Evolutionary conservation across 371 early-diverging fungal genomes (phyloP), one percentile per base, ranked within the genome.

Genomic region (Haplosporangium sp.): DNA sequence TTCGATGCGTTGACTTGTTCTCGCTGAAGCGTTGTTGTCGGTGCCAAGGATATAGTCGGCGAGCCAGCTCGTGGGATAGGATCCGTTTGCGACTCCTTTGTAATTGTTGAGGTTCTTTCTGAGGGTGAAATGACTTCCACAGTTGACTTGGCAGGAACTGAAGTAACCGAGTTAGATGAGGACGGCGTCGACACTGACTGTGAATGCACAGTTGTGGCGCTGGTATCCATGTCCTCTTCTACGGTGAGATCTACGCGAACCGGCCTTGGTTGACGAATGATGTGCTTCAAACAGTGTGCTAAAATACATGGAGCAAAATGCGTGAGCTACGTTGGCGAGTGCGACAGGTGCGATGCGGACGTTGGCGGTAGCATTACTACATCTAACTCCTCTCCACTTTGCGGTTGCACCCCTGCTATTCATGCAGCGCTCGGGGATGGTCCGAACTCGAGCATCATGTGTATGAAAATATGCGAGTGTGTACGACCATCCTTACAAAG

Each of bases 241-340:
- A 20, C 21, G 16, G 20, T 40, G 40, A n/a, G 29, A 23, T 69
- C 57, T 13, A 54, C 40, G 21, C 52, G 16, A 11, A 65, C 41
- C 55, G 86, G 86, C 13, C 89, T 79, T 12, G 87, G 87, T 43
- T 89, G 89, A 16, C 83, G 83, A 38, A 86, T 81, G 7, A 79
- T 63, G 20, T 69, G 72, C 66, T 89, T 89, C 8, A 89, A 56
- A 6, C 82, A 58, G 21, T 89, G 84, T 29, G 87, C 87, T 47
- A 76, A 18, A 9, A 73, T 29, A 29, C 29, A 29, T 29, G 29
- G 29, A 29, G 4, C 4, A 4, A 29, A 29, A 4, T 4, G 29
- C 4, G 29, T 29, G 29, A 29, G 29, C 4, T 2, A 29, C 29
- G 29, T 29, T 29, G 29, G 2, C 4, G 29, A 29, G 29, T 29